A percentile compares a stretch with the other conserved stretches of the same genome.
phyloP scores from a whole-genome alignment of 2,329 filamentous ascomycete species.

The Harringtonia lauricola region DNA sequence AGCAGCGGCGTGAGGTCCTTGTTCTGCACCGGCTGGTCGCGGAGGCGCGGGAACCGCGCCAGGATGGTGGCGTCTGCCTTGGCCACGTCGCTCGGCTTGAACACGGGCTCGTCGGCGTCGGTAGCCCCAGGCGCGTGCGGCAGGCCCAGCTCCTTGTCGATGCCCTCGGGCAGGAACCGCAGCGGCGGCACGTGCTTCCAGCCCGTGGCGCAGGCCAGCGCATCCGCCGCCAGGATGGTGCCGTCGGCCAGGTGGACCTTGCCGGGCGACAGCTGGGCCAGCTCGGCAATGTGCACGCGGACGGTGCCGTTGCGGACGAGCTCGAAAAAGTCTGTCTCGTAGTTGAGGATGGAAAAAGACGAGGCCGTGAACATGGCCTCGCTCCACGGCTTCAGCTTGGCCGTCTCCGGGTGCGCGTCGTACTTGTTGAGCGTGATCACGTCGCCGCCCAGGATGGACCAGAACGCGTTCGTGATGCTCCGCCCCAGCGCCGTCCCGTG shows the following conservation, averaged over 20 bases:
- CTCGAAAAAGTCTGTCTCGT: constrained; percentile 44
- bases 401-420: constrained; percentile 38
- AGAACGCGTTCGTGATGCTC: constrained; percentile 44
- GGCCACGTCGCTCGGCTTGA: constrained; percentile 5
- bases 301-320: constrained; percentile 41
- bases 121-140: constrained; percentile 24
- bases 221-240: constrained; percentile 34
- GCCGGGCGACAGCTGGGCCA: constrained; percentile 30
- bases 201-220: constrained; percentile 44
- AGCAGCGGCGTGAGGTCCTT: constrained; percentile 31
- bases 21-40: constrained; percentile 37
- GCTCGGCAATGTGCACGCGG: constrained; percentile 39
- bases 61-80: constrained; percentile 43
- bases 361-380: constrained; percentile 40
- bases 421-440: constrained; percentile 42
- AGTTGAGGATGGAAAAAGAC: constrained; percentile 50
- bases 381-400: constrained; percentile 42
- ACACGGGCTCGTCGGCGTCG: constrained; percentile 9
- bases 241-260: constrained; percentile 41
- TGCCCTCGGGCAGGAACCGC: constrained; percentile 36
- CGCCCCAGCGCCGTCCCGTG: constrained; percentile 48
- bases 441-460: constrained; percentile 44
- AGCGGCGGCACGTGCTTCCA: constrained; percentile 44
- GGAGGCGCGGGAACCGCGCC: constrained; percentile 38
- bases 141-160: constrained; percentile 35